phyloP scores from a whole-genome alignment of 192 early-diverging fungal genomes.

The Linnemannia hyalina region DNA sequence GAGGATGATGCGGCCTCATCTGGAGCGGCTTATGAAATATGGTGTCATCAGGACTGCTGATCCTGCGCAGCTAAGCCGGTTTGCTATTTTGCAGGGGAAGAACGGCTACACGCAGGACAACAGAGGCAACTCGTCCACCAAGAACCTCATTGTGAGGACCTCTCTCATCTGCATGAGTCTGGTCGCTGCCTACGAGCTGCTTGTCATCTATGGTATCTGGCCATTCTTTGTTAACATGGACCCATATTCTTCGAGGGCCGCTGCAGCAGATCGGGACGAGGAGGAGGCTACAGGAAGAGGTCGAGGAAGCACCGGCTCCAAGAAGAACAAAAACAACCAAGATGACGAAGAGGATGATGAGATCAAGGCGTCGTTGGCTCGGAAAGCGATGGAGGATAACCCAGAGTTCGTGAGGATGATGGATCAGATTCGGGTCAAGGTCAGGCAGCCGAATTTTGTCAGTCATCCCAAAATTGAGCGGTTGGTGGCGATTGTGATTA shows the following conservation, averaged over 20 bases:
- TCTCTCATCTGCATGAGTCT: conserved; percentile 43
- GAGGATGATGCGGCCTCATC: conserved; percentile 39
- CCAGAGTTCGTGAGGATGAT: conserved; percentile 58
- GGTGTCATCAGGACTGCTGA: conserved; percentile 37
- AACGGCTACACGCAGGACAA: conserved; percentile 10
- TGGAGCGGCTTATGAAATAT: conserved; percentile 44
- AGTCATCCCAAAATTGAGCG: conserved; percentile 89
- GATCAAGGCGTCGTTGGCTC: conserved; percentile 33
- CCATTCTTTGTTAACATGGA: conserved; percentile 62
- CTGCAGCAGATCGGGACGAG: conserved; percentile 13
- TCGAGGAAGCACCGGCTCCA: conserved; percentile 6
- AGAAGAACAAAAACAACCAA: conserved; percentile 1
- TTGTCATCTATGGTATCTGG: conserved; percentile 62
- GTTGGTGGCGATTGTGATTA: conserved; percentile 70
- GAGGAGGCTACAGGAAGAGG: background rate
- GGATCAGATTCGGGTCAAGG: conserved; percentile 43
- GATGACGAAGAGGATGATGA: conserved; percentile 26
- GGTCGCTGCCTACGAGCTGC: conserved; percentile 58
- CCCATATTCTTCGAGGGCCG: background rate
- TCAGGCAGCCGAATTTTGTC: conserved; percentile 60
- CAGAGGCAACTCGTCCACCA: conserved; percentile 17
- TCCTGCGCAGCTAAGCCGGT: conserved; percentile 57
- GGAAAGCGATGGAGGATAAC: conserved; percentile 50
- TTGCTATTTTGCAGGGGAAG: conserved; percentile 56
- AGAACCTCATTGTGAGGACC: conserved; percentile 19